Base-by-base conservation (phyloP, 768 basidiomycete genomes). In the Tephrocybe sp. region DNA sequence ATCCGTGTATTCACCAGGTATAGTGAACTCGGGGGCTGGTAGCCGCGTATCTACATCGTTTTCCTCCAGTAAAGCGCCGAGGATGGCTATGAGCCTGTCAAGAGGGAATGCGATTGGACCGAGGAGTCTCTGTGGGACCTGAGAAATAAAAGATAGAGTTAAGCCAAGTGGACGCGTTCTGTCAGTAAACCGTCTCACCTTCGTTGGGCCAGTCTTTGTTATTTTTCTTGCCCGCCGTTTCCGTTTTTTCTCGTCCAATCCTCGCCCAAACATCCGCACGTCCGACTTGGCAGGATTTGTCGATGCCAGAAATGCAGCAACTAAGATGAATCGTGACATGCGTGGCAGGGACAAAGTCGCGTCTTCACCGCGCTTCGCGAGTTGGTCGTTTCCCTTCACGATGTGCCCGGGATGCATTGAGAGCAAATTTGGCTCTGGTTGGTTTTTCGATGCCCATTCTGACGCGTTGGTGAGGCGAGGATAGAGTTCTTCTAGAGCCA, bases 221-320 rank as follows among this genome's bases (percentile, higher is more conserved):
- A 69, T 68, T 50, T 66, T 75, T 15, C 65, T 63, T 8, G 62
- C 70, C 22, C 74, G 71, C 54, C 80, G 75, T 64, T 77, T 78
- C 54, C 75, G 73, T 59, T 77, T 79, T 50, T 80, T 80, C 62
- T 88, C 88, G 45, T 86, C 84, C 22, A 79, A 51, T 1, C 83
- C 86, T 12, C 92, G 65, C 4, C 88, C 87, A 66, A 97, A 92
- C 80, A 96, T 85, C 30, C 89, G 74, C 54, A 91, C 28, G 65
- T 95, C 93, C 8, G 83, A 84, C 60, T 83, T 86, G 0, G 84
- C 66, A 2, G 93, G 92, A 60, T 96, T 97, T 34, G 86, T 87
- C 34, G 90, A 91, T 5, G 92, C 90, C 32, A 93, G 67, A 60
- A 85, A 96, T 18, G 48, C 44, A 41, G 55, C 47, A 5, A 56